Percentiles rank a stretch among this genome's conserved stretches.
These are phyloP conservation scores for Manihot esculenta DNA, from an alignment of 441 rosid genomes.

Conservation along the genomic window DNA sequence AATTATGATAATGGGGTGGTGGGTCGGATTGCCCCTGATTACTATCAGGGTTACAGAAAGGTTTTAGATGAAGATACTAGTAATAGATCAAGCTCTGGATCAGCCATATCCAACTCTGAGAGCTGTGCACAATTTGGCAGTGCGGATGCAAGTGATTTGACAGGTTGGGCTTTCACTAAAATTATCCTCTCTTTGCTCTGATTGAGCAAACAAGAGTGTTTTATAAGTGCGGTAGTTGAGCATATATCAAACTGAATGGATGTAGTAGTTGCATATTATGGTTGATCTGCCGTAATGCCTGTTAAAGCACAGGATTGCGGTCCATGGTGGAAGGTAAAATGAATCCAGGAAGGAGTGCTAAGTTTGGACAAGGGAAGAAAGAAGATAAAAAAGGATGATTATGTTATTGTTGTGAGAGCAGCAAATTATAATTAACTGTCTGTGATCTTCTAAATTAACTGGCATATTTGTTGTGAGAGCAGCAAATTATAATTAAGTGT, in stretches of 20 bases:
- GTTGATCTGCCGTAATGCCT: background rate
- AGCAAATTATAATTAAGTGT: background rate
- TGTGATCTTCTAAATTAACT: too few relatives aligned
- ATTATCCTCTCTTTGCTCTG: background rate
- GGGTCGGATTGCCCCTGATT: conserved; percentile 45
- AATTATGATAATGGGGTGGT: conserved; percentile 42
- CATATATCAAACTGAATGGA: background rate
- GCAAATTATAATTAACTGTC: background rate
- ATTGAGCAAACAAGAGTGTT: conserved; percentile 1
- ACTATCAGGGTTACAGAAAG: conserved; percentile 51
- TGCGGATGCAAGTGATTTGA: conserved; percentile 82
- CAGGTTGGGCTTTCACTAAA: conserved; percentile 50
- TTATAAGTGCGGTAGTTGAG: background rate
- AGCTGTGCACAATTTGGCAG: conserved; percentile 86
- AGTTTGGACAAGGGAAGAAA: too few relatives aligned
- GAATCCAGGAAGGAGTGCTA: background rate
- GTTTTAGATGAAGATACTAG: conserved; percentile 78
- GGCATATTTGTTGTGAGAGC: background rate
- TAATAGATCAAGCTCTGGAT: conserved; percentile 95
- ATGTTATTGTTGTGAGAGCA: background rate
- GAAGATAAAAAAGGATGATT: too few relatives aligned
- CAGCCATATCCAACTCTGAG: conserved; percentile 95
- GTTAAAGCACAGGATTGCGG: background rate
- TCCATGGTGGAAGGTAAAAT: background rate
- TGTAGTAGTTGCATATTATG: background rate